Evolutionary conservation across 768 basidiomycete species (phyloP), one percentile per base, ranked within the genome.

Genomic region (Kwoniella sp.): DNA sequence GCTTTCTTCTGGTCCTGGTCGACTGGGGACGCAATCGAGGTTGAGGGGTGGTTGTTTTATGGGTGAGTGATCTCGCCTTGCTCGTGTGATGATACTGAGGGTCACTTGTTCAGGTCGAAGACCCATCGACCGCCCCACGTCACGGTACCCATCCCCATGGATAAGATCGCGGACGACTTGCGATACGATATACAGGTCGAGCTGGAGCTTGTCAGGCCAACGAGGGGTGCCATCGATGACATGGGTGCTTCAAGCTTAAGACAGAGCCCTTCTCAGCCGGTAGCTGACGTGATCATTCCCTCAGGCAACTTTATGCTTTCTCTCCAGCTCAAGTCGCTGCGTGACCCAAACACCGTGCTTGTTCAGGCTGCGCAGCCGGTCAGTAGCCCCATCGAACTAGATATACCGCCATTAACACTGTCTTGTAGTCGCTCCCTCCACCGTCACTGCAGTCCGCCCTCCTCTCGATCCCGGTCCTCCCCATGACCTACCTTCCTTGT

Each of bases 241-340:
- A 66, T 62, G 43, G 60, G 68, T 67, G 19, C n/a, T n/a, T n/a
- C n/a, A n/a, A 53, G 65, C 53, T 33, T 10, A 4, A 15, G 14
- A 11, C 6, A 12, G 15, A 20, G 10, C 17, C 34, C 19, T 12
- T 28, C 19, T n/a, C n/a, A n/a, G 32, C 46, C 34, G 7, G 25
- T 34, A 47, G 14, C 33, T 50, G 22, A 48, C 27, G 12, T 28
- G 19, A 14, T 19, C 17, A 1, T 17, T 19, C 12, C 28, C 32
- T 3, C 40, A 71, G 72, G 67, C 23, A 73, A 71, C 44, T 73
- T 73, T 45, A 73, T 73, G 72, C 50, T 73, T 9, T 53, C 62
- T 12, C 38, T 73, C 2, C 68, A 73, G 19, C 49, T 73, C 27
- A 52, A 60, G 31, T 60, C 65, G 3, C 34, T 47, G 10, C 36